Base-by-base conservation (phyloP, 192 early-diverging fungal genomes). In the Entomortierella lignicola region DNA sequence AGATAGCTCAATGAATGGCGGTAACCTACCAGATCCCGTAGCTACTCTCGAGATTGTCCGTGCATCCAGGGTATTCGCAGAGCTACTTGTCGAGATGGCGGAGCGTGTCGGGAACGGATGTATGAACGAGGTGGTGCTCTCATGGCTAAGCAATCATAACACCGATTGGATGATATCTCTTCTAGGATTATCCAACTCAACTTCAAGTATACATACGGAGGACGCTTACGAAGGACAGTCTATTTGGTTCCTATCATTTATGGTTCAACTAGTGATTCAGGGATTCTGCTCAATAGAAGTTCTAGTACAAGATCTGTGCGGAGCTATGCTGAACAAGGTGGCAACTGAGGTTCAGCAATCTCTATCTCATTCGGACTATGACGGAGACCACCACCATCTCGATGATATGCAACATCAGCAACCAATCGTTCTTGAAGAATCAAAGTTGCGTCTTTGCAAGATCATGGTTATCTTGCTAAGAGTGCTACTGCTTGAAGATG, bases 221-320 rank as follows among this genome's bases (percentile, higher is more conserved):
- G 42, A 32, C 0, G n/a, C n/a, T 4, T 31, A 31, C 10, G 59
- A 39, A 41, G 26, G 61, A 3, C 66, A 64, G 1, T 62, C 61
- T 0, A 44, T 70, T 25, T 79, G 75, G 75, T 66, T 79, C 17
- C 50, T 79, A 12, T 69, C 67, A 11, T 79, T 79, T 37, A 79
- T 79, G 67, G 50, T 69, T 0, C 75, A 79, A 15, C 34, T 79
- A 23, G 75, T 79, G 20, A 65, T 79, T 23, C 66, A 70, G 12
- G 75, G 75, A 12, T 69, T 69, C 42, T 79, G 75, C 41, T 68
- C 66, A 0, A 69, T 79, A 31, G 75, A 79, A 3, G 42, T 70
- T 27, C 34, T 79, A n/a, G 63, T 70, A 6, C 75, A 79, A 50
- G 48, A 69, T 25, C 52, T 79, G 63, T 79, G 75, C 17, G 75